Evolutionary conservation across 805 yeast species (phyloP).

Genomic region (Blastobotrys parvus): DNA sequence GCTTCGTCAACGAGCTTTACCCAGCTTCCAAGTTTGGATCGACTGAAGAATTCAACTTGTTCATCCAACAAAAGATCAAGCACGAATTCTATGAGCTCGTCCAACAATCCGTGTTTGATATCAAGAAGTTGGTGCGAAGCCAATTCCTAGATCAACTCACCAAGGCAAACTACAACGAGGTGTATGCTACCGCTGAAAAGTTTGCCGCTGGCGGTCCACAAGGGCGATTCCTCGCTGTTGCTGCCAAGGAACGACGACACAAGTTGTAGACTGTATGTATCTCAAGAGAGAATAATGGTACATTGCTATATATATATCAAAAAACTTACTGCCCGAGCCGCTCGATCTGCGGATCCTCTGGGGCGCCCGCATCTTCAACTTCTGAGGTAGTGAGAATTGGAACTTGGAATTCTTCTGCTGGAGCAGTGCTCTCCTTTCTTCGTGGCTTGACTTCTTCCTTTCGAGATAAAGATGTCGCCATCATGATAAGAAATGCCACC

Average conservation of each 20-base stretch:
- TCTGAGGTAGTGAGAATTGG: conserved; percentile 21
- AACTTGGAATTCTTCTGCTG: conserved; percentile 21
- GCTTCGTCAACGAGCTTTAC: conserved; percentile 55
- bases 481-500: conserved; percentile 54
- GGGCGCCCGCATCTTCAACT: conserved; percentile 25
- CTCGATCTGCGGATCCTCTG: conserved; percentile 29
- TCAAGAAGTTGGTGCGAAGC: conserved; percentile 36
- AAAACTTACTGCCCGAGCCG: conserved; percentile 15
- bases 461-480: conserved; percentile 34
- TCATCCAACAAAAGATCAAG: conserved; percentile 34
- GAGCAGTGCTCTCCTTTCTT: conserved; percentile 8
- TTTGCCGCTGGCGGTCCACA: conserved; percentile 75
- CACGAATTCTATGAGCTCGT: conserved; percentile 38
- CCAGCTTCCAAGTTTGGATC: conserved; percentile 27
- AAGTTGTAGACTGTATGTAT: conserved; percentile 39
- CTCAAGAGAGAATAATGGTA: no score
- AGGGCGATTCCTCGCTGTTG: conserved; percentile 48
- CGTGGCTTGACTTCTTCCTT: conserved; percentile 26
- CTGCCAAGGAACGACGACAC: conserved; percentile 48
- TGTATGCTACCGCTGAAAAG: conserved; percentile 54
- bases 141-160: conserved; percentile 31
- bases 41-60: conserved; percentile 40
- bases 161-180: conserved; percentile 55
- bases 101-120: conserved; percentile 36
- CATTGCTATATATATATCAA: no score